Base-by-base conservation (phyloP, 345 rosid species). In the Pistacia vera region DNA sequence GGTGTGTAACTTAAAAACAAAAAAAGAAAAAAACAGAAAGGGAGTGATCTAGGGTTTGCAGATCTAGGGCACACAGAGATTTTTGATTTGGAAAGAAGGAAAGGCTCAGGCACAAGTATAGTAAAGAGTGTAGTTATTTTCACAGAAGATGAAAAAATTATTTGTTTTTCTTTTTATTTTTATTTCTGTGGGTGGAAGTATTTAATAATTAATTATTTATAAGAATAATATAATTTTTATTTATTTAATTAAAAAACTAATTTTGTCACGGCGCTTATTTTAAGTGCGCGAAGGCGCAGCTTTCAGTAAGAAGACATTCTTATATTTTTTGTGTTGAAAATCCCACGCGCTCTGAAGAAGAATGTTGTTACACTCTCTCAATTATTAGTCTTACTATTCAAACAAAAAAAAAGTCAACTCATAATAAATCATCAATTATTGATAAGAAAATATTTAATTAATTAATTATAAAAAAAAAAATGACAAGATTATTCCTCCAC, bases 51-150 rank as follows among this genome's bases (percentile, higher is more conserved):
- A 86, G 88, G 88, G 83, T 61, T 79, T 54, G 63, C 78, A 83
- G 92, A 86, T 84, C 89, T 88, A 70, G 78, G 74, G 83, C 80
- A 80, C 63, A 55, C 62, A 81, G 79, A 77, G 30, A 66, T 11
- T 60, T 57, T 58, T 51, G 76, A 71, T 81, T 67, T 74, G 18
- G 76, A 77, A 77, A 73, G 22, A 74, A 77, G 77, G 71, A 75
- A 73, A 30, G 30, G 9, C 22, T 10, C 46, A 18, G 5, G 12
- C 71, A 72, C 25, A 49, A 33, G 60, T 30, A 62, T 49, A 30
- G 76, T 62, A 48, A 18, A 49, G 76, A 73, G 76, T 61, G 76
- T 33, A 60, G 70, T 60, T 67, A 70, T 75, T 30, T 81, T 81
- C 63, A 66, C 66, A 75, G 71, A 56, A 72, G 66, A 72, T 69